Percentiles rank a stretch among this genome's conserved stretches.
Evolutionary conservation across 1,284 basidiomycete species (phyloP).

Genomic region (Ustilago trichophora): DNA sequence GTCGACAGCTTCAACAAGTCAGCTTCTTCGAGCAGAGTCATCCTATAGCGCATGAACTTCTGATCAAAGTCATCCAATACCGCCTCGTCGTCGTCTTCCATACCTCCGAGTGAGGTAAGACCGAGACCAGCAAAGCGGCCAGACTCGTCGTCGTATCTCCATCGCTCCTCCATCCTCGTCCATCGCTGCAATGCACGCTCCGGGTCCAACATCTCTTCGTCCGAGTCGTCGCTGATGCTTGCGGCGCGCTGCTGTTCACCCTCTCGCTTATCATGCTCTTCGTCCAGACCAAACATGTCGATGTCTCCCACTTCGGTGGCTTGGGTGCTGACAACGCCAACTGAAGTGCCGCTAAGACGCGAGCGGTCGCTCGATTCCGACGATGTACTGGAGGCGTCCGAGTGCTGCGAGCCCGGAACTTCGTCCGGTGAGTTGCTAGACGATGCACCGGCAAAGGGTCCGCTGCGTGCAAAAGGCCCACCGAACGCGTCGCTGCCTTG

Average conservation of each 20-base stretch:
- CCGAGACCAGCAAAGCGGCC: constrained; percentile 64
- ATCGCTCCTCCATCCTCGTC: constrained; percentile 53
- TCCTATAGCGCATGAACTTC: constrained; percentile 64
- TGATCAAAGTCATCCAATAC: constrained; percentile 65
- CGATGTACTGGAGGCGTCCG: constrained; percentile 56
- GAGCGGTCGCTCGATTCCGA: constrained; percentile 57
- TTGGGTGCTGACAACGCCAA: constrained; percentile 53
- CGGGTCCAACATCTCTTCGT: constrained; percentile 24
- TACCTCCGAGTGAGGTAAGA: constrained; percentile 62
- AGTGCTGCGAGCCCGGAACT: constrained; percentile 30
- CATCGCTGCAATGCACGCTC: constrained; percentile 34
- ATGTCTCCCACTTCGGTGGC: constrained; percentile 55
- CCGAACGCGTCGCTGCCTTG: constrained; percentile 27
- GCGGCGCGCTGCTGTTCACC: constrained; percentile 16
- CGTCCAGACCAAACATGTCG: constrained; percentile 45
- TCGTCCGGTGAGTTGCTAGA: constrained; percentile 15
- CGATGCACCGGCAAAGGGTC: constrained; percentile 25
- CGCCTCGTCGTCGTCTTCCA: constrained; percentile 66
- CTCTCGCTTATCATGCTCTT: constrained; percentile 23
- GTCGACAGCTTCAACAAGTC: constrained; percentile 63
- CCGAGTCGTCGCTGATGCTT: constrained; percentile 16
- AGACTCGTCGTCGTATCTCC: constrained; percentile 65
- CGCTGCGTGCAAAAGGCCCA: constrained; percentile 38
- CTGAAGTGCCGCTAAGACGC: constrained; percentile 34
- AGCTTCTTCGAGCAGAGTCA: constrained; percentile 61